phyloP scores from a whole-genome alignment of 768 basidiomycete species.

The Naganishia kalamii region DNA sequence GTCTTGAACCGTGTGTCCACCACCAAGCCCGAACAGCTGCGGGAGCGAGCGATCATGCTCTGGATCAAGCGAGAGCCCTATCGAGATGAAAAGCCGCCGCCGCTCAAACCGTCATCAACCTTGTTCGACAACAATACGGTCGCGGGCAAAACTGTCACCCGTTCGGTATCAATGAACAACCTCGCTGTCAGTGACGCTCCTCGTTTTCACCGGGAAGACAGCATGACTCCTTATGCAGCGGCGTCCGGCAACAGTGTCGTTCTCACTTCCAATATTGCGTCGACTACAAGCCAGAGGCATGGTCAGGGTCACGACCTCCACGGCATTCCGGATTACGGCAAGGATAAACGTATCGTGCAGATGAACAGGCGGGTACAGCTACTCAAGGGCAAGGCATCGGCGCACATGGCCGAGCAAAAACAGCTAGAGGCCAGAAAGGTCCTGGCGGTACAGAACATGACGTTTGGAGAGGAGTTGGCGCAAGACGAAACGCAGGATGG shows the following conservation, averaged over 20 bases:
- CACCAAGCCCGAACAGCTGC: slow-evolving; percentile 28
- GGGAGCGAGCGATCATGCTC: slow-evolving; percentile 38
- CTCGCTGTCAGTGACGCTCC: background rate
- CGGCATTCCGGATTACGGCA: slow-evolving; percentile 28
- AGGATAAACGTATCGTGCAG: slow-evolving; percentile 40
- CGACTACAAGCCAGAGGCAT: slow-evolving; percentile 43
- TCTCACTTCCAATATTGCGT: slow-evolving; percentile 84
- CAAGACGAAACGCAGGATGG: slow-evolving; percentile 28
- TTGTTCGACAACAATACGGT: slow-evolving; percentile 9
- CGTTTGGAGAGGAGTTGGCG: slow-evolving; percentile 25
- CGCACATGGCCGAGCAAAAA: slow-evolving; percentile 17
- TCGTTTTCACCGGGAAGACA: background rate
- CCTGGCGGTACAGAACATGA: background rate
- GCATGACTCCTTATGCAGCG: slow-evolving; percentile 50
- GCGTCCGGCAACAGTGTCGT: slow-evolving; percentile 93
- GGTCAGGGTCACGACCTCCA: slow-evolving; percentile 30
- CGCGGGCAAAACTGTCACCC: background rate
- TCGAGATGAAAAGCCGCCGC: slow-evolving; percentile 6
- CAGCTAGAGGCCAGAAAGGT: slow-evolving; percentile 10
- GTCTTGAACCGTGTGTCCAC: background rate
- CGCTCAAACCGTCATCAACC: slow-evolving; percentile 1
- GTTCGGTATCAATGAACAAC: slow-evolving; percentile 17
- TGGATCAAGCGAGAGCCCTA: slow-evolving; percentile 30
- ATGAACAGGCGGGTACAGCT: slow-evolving; percentile 45
- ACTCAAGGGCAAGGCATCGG: slow-evolving; percentile 35